Evolutionary conservation across 2,329 filamentous ascomycete genomes (phyloP).

Genomic region (Neonectria punicea): DNA sequence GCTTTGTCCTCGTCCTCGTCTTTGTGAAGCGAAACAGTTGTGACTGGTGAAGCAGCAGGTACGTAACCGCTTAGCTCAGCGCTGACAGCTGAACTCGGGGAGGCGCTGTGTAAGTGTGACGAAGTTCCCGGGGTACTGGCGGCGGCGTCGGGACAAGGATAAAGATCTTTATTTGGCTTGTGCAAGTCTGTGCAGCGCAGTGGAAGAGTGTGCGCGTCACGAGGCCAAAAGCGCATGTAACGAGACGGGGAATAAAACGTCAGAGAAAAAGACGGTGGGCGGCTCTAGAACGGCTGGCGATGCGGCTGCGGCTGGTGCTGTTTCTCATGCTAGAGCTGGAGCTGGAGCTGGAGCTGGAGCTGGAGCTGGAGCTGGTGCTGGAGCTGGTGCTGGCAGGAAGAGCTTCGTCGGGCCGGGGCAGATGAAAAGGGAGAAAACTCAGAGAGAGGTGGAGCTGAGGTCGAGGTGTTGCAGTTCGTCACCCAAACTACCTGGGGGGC

Average conservation of each 20-base stretch:
- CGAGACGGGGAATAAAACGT: constrained; percentile 28
- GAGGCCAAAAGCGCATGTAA: constrained; percentile 31
- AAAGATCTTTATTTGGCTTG: constrained; percentile 20
- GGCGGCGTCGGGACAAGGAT: constrained; percentile 24
- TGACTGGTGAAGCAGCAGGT: constrained; percentile 31
- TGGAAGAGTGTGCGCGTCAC: constrained; percentile 37
- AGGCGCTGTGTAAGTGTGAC: constrained; percentile 44
- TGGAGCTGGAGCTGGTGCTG: constrained; percentile 25
- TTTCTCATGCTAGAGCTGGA: constrained; percentile 35
- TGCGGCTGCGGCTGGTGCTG: constrained; percentile 36
- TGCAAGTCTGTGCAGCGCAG: constrained; percentile 15
- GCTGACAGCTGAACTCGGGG: constrained; percentile 29
- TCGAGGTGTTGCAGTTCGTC: constrained; percentile 18
- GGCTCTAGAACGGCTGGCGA: constrained; percentile 25
- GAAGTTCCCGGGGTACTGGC: constrained; percentile 26
- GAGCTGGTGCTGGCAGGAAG: constrained; percentile 28
- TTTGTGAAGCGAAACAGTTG: constrained; percentile 33
- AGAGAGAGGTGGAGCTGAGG: constrained; percentile 26
- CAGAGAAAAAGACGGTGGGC: constrained; percentile 39
- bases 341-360: constrained; percentile 28
- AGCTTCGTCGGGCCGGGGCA: constrained; percentile 30
- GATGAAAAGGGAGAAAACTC: constrained; percentile 30
- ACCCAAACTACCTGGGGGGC: constrained; percentile 10
- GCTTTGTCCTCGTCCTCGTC: constrained; percentile 23
- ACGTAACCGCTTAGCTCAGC: constrained; percentile 37